phyloP scores from a whole-genome alignment of 2,329 filamentous ascomycete species.

The Camillea tinctor region DNA sequence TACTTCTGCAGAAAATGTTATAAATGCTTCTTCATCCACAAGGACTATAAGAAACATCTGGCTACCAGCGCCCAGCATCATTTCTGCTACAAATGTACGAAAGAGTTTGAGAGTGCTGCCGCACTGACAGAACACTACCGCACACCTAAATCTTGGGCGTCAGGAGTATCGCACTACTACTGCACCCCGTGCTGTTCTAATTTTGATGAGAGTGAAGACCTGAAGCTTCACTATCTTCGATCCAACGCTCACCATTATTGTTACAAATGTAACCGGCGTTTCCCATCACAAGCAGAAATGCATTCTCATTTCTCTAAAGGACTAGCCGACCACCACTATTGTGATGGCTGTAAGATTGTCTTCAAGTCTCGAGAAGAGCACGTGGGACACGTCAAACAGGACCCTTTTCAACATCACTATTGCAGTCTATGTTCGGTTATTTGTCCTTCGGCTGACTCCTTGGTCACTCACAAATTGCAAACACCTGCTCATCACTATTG shows the following conservation, averaged over 20 bases:
- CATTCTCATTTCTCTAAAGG: not conserved
- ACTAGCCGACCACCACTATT: not conserved
- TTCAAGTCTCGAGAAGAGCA: not conserved
- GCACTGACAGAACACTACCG: too few species aligned
- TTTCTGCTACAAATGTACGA: too few species aligned
- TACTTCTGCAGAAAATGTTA: too few species aligned
- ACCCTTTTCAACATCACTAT: not conserved
- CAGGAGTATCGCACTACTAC: not conserved
- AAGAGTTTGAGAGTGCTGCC: too few species aligned
- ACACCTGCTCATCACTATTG: constrained; percentile 7
- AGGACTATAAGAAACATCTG: too few species aligned
- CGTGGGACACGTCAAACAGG: not conserved
- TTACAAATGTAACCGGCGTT: not conserved
- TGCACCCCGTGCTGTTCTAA: not conserved
- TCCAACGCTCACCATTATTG: constrained; percentile 7
- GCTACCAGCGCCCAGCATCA: too few species aligned
- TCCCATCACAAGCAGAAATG: not conserved
- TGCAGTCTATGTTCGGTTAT: not conserved
- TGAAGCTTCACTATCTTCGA: constrained; percentile 1
- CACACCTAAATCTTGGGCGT: not conserved
- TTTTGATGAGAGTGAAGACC: not conserved
- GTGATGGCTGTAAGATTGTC: not conserved
- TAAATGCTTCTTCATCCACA: too few species aligned
- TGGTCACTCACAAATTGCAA: not conserved
- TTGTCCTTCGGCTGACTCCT: not conserved